Evolutionary conservation across 2,329 filamentous ascomycete genomes (phyloP).

Genomic region (Ophiosphaerella herpotricha): DNA sequence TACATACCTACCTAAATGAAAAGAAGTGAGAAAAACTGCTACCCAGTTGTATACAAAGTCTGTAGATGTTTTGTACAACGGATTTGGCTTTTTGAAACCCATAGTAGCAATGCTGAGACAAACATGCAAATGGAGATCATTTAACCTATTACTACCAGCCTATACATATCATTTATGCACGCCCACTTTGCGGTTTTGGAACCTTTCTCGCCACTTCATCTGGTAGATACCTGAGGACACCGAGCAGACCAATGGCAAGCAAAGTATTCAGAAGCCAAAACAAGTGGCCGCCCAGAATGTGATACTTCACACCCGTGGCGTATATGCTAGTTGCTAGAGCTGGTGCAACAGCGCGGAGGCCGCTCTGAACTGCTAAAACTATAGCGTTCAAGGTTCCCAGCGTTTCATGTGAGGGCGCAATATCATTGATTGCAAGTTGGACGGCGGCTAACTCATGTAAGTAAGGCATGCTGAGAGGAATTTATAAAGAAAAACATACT

Average conservation of each 20-base stretch:
- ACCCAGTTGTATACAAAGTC: too few relatives aligned
- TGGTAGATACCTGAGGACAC: slow-evolving; percentile 25
- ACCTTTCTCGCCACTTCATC: slow-evolving; percentile 27
- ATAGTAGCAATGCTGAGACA: too few relatives aligned
- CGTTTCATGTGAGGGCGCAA: slow-evolving; percentile 65
- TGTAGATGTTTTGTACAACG: too few relatives aligned
- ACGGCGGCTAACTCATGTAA: slow-evolving; percentile 54
- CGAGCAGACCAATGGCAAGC: slow-evolving; percentile 23
- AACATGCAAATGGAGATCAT: too few relatives aligned
- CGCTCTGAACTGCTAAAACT: slow-evolving; percentile 65
- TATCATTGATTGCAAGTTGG: slow-evolving; percentile 76
- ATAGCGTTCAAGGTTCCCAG: slow-evolving; percentile 75
- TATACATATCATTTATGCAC: neutral
- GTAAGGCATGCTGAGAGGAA: neutral
- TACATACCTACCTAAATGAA: too few relatives aligned
- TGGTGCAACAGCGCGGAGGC: slow-evolving; percentile 68
- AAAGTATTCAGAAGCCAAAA: slow-evolving; percentile 64
- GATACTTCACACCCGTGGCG: slow-evolving; percentile 66
- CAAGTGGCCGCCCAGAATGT: slow-evolving; percentile 67
- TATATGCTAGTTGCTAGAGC: slow-evolving; percentile 70
- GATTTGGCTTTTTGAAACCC: too few relatives aligned
- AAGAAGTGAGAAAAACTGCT: too few relatives aligned
- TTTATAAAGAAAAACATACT: slow-evolving; percentile 49
- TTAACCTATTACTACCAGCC: too few relatives aligned
- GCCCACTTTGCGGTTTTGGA: neutral